Base-by-base conservation (phyloP, 129 eudicot genomes). In the sunflower (Helianthus annuus) region DNA sequence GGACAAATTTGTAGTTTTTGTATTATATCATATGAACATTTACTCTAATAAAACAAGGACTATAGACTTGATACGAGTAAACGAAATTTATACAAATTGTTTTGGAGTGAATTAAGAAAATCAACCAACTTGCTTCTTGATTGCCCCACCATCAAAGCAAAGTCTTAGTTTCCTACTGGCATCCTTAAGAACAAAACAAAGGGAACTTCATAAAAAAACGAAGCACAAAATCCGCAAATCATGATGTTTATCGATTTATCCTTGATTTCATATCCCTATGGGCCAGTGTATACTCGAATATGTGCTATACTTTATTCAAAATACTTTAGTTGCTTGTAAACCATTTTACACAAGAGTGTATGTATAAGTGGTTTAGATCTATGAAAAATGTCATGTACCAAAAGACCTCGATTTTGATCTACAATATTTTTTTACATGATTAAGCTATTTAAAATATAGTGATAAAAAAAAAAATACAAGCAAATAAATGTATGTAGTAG, bases 111-210 rank as follows among this genome's bases (percentile, higher is more conserved):
- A 5, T 3, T 36, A 7, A 62, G 14, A 36, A 62, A 17, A 64
- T 64, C 69, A 64, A 40, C 5, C 74, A 70, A 70, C 65, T 70
- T 70, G 75, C 74, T 70, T 55, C 14, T 70, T 70, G 65, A 70
- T 54, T 53, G 39, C 65, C 75, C 75, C 65, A 70, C 75, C 52
- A 54, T 42, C 4, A 54, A 54, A 53, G 13, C 51, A 15, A 69
- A 52, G 64, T 52, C 63, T 36, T 52, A 24, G 3, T 16, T 54
- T 70, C 75, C 36, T 19, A 19, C 9, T 16, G 0, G 6, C 64
- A 54, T 53, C 52, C 10, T 4, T 68, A 49, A 10, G 4, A 17
- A 39, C 67, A 62, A 70, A 70, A 54, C 65, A 70, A 70, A 54
- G 24, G 61, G 32, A 67, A 27, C 70, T 42, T 65, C 70, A 65